These are phyloP conservation scores for Cladosporium oxysporum DNA, from an alignment of 2,329 filamentous ascomycete species.

Conservation along the genomic window DNA sequence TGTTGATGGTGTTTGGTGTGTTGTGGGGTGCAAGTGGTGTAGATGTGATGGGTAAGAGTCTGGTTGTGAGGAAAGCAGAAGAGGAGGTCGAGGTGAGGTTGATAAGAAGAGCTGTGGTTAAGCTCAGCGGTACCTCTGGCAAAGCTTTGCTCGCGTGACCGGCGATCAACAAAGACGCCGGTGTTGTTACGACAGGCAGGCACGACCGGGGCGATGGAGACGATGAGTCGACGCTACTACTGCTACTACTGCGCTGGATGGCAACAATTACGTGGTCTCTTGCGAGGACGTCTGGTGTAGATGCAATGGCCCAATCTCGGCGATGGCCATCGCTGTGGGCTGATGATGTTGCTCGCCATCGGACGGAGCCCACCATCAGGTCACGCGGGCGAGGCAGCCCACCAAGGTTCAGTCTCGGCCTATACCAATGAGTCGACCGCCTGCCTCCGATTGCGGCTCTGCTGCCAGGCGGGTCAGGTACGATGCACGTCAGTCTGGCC, in stretches of 20 bases:
- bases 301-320: constrained; percentile 17
- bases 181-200: constrained; percentile 13
- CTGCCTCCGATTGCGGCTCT: background rate
- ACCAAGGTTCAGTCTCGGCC: constrained; percentile 12
- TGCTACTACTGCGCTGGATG: background rate
- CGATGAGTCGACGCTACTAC: constrained; percentile 2
- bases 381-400: constrained; percentile 10
- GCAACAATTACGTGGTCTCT: constrained; percentile 9
- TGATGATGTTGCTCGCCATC: constrained; percentile 17
- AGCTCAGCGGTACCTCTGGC: constrained; percentile 3
- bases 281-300: background rate
- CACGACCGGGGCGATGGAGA: background rate
- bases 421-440: constrained; percentile 14
- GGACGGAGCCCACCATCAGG: constrained; percentile 19
- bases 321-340: constrained; percentile 2
- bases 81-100: constrained; percentile 10
- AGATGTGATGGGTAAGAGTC: background rate
- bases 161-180: constrained; percentile 20
- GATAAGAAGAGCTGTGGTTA: constrained; percentile 12
- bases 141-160: constrained; percentile 20
- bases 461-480: background rate
- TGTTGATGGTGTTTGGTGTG: background rate
- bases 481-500: constrained; percentile 5
- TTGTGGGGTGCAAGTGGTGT: background rate
- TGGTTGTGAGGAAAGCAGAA: background rate